Percentiles rank a stretch among this genome's conserved stretches.
Evolutionary conservation across 495 filamentous ascomycete genomes (phyloP).

Genomic region (Aspergillus indologenus): DNA sequence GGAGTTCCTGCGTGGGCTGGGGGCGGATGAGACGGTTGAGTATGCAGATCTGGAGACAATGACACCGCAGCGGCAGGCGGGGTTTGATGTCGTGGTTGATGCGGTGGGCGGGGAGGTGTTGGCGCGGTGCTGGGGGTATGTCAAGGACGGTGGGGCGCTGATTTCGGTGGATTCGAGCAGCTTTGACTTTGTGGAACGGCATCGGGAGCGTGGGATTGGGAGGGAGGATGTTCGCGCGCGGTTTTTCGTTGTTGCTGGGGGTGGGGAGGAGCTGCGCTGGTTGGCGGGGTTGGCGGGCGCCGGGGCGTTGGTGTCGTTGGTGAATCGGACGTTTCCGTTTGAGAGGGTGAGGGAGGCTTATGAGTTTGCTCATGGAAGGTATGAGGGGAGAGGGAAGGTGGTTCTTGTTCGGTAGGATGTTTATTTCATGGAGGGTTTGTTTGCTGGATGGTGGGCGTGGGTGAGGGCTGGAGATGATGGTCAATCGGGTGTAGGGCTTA

Average conservation of each 20-base stretch:
- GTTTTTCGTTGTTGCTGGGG: conserved; percentile 34
- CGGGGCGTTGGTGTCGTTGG: conserved; percentile 25
- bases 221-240: conserved; percentile 24
- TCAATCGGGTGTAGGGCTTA: no score
- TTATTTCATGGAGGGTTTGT: no score
- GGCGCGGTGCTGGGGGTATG: conserved; percentile 23
- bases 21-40: conserved; percentile 31
- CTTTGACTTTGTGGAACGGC: conserved; percentile 35
- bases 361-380: conserved; percentile 29
- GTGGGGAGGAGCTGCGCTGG: conserved; percentile 13
- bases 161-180: conserved; percentile 35
- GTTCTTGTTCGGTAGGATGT: conserved; percentile 11
- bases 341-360: conserved; percentile 28
- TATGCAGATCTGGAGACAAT: conserved; percentile 23
- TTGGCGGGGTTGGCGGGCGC: conserved; percentile 22
- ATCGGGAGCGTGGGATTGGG: conserved; percentile 23
- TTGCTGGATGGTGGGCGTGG: no score
- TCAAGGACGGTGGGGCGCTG: conserved; percentile 23
- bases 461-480: no score
- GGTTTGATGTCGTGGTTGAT: conserved; percentile 36
- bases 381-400: conserved; percentile 27
- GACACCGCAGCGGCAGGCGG: neutral
- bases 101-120: conserved; percentile 32
- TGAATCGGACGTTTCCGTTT: conserved; percentile 25
- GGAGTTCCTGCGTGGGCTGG: conserved; percentile 26